Conservation (phyloP, 2,329 filamentous ascomycete species). For the Chrysosphaeria jannelii region DNA sequence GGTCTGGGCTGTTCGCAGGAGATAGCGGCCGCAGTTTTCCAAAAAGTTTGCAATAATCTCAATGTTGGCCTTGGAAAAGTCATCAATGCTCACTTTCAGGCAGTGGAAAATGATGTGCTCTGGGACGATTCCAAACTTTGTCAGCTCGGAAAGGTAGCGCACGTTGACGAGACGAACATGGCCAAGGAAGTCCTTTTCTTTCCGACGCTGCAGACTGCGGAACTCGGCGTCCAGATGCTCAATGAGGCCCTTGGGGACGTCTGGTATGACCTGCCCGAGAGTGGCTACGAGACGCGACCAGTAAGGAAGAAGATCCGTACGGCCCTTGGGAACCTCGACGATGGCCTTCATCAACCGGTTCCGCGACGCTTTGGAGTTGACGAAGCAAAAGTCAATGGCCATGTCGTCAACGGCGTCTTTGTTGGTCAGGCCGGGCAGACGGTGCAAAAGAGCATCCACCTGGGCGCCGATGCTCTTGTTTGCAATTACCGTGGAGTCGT, state of each 20-base stretch:
- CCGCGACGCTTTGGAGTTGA: constrained; percentile 92
- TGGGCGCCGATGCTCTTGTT: constrained; percentile 96
- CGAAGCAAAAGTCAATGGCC: constrained; percentile 87
- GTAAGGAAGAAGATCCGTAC: constrained; percentile 64
- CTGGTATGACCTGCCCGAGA: constrained; percentile 73
- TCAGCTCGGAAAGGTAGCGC: constrained; percentile 88
- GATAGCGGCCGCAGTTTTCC: constrained; percentile 85
- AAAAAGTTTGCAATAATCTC: constrained; percentile 91
- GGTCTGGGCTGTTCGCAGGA: constrained; percentile 77
- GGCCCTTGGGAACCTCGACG: constrained; percentile 81
- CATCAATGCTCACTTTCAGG: constrained; percentile 85
- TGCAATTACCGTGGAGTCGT: constrained; percentile 74
- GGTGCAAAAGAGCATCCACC: constrained; percentile 65
- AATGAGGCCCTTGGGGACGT: constrained; percentile 75
- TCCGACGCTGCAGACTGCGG: constrained; percentile 79
- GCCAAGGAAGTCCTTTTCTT: constrained; percentile 89
- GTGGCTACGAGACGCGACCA: constrained; percentile 88
- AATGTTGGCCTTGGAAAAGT: constrained; percentile 97
- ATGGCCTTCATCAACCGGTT: constrained; percentile 81
- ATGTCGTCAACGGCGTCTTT: constrained; percentile 81
- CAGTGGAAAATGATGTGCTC: constrained; percentile 98
- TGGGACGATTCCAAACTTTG: constrained; percentile 91
- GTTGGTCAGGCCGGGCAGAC: constrained; percentile 68
- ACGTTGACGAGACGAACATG: constrained; percentile 85
- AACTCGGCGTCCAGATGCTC: constrained; percentile 91